phyloP scores from a whole-genome alignment of 495 filamentous ascomycete genomes.

The Achaetomiella virescens region DNA sequence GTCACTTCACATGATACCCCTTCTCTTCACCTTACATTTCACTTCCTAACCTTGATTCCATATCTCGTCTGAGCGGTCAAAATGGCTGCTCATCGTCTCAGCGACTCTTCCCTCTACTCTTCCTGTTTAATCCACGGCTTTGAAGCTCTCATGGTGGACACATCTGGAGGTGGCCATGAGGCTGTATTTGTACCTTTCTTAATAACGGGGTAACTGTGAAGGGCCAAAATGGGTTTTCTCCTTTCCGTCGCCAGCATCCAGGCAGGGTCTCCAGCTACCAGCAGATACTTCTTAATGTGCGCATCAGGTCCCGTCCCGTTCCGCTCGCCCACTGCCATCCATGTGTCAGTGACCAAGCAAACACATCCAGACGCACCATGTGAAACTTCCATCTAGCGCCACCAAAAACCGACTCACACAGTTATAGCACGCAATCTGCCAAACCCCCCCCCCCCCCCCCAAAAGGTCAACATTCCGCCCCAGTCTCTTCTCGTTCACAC shows the following conservation, averaged over 20 bases:
- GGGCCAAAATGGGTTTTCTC: too few relatives aligned
- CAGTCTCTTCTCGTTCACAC: too few relatives aligned
- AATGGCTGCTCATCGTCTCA: too few relatives aligned
- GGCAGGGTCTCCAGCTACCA: background rate
- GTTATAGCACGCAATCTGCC: constrained; percentile 66
- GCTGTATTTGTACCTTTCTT: background rate
- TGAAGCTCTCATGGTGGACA: background rate
- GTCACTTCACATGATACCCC: constrained; percentile 36
- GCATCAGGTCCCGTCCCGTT: constrained; percentile 41
- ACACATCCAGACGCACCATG: too few relatives aligned
- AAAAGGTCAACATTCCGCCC: too few relatives aligned
- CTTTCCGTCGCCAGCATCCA: background rate
- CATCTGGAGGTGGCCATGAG: background rate
- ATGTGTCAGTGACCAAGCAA: too few relatives aligned
- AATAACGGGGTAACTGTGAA: too few relatives aligned
- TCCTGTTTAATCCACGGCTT: background rate
- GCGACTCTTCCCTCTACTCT: background rate
- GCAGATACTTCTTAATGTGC: constrained; percentile 13
- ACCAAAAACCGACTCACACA: constrained; percentile 82
- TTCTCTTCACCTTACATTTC: constrained; percentile 8
- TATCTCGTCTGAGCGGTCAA: background rate
- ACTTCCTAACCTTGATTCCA: background rate
- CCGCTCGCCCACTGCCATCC: constrained; percentile 41
- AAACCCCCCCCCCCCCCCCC: background rate
- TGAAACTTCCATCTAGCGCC: constrained; percentile 62